These are phyloP conservation scores for Cordyceps militaris DNA, from an alignment of 2,329 filamentous ascomycete genomes.

Conservation along the genomic window DNA sequence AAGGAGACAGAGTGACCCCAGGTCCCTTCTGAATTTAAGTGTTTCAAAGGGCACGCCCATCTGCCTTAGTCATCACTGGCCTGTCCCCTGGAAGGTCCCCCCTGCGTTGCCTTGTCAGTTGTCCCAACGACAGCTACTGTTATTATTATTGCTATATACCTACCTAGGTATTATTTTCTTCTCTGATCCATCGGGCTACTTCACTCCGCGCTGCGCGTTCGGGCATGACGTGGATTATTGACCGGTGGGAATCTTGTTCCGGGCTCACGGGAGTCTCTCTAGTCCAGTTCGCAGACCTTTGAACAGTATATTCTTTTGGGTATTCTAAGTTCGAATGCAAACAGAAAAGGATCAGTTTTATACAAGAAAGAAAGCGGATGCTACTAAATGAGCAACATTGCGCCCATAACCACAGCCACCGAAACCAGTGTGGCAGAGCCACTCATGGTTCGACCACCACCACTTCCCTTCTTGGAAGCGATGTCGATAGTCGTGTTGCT, in stretches of 20 bases:
- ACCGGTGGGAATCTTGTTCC: too few relatives aligned
- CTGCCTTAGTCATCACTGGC: conserved; percentile 9
- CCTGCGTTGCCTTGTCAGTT: too few relatives aligned
- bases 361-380: neutral
- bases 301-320: too few relatives aligned
- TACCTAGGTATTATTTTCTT: too few relatives aligned
- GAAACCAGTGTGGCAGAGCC: neutral
- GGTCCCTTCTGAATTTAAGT: neutral
- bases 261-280: too few relatives aligned
- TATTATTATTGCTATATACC: too few relatives aligned
- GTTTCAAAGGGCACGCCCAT: conserved; percentile 2
- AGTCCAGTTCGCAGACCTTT: too few relatives aligned
- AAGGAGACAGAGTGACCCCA: neutral
- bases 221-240: too few relatives aligned
- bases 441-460: neutral
- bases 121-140: too few relatives aligned
- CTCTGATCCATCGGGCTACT: too few relatives aligned
- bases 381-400: neutral
- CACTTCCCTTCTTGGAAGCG: neutral
- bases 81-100: neutral
- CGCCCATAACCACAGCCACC: neutral
- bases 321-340: neutral
- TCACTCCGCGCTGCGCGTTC: too few relatives aligned
- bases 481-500: conserved; percentile 5
- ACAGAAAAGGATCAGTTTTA: neutral